These are phyloP conservation scores for Wolfiporia cocos DNA, from an alignment of 1,284 basidiomycete species.

Conservation along the genomic window DNA sequence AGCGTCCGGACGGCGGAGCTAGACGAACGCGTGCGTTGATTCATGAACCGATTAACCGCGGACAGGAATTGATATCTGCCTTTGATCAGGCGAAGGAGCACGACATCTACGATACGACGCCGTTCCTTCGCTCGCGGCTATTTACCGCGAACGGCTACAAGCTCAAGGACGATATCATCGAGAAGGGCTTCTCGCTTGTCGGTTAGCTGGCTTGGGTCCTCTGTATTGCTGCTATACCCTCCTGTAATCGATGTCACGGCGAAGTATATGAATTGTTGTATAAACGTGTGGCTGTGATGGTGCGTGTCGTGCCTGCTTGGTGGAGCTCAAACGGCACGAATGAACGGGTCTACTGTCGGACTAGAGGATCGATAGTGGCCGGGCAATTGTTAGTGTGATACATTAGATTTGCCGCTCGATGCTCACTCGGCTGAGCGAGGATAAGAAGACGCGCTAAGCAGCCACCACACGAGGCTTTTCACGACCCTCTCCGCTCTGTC, in stretches of 20 bases:
- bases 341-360: too few relatives aligned
- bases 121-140: slow-evolving; percentile 82
- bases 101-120: slow-evolving; percentile 86
- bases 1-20: slow-evolving; percentile 74
- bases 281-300: too few relatives aligned
- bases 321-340: too few relatives aligned
- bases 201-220: too few relatives aligned
- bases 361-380: too few relatives aligned
- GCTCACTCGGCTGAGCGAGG: slow-evolving; percentile 4
- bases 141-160: slow-evolving; percentile 92
- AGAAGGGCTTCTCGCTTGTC: slow-evolving; percentile 51
- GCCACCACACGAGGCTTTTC: slow-evolving; percentile 17
- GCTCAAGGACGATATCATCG: slow-evolving; percentile 54
- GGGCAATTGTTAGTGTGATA: too few relatives aligned
- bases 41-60: slow-evolving; percentile 2
- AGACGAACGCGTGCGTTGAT: slow-evolving; percentile 64
- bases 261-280: too few relatives aligned
- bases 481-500: slow-evolving; percentile 12
- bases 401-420: too few relatives aligned
- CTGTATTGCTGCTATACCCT: too few relatives aligned
- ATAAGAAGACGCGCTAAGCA: slow-evolving; percentile 20
- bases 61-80: background rate
- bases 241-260: too few relatives aligned
- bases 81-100: slow-evolving; percentile 78
- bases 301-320: too few relatives aligned